Base-by-base conservation (phyloP, 495 filamentous ascomycete species). In the Staphylotrichum longicolle region DNA sequence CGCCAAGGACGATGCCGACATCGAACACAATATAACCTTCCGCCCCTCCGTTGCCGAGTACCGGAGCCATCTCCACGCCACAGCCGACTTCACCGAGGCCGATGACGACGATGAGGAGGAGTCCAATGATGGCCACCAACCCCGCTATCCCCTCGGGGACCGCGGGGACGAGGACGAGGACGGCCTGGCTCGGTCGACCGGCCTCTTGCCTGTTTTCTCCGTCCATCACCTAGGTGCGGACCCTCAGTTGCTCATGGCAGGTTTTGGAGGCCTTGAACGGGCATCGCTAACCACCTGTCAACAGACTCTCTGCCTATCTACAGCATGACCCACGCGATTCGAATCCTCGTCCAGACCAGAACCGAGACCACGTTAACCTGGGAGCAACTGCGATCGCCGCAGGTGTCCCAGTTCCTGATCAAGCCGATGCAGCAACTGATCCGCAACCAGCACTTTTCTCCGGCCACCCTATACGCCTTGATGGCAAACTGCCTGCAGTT, bases 401-500 rank as follows among this genome's bases (percentile, higher is more conserved):
- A 98, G 70, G 88, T 98, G 40, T 96, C 91, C 14, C 91, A 95
- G 72, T 98, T 98, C 70, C 80, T 98, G 30, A 82, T 96, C 66
- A 98, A 96, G 77, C 93, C 93, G 3, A 83, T 85, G 77, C 91
- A 91, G 72, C 89, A 92, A 63, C 88, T 91, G 66, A 90, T 96
- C 42, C 83, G 85, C 56, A 80, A 80, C 30, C 84, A 87, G 20
- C 89, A 95, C 72, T 91, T 96, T 65, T 91, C 88, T 12, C 85
- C 88, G 45, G 93, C 88, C 10, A 94, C 91, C 3, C 70, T 96
- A 40, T 98, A 95, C 75, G 90, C 91, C 4, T 74, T 98, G 62
- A 86, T 96, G 82, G 91, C 91, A 30, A 98, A 98, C 69, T 93
- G 90, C 65, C 78, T 96, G 39, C 93, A 96, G 73, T 98, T 96